phyloP scores from a whole-genome alignment of 805 yeast genomes.

The Nematodospora valgi region DNA sequence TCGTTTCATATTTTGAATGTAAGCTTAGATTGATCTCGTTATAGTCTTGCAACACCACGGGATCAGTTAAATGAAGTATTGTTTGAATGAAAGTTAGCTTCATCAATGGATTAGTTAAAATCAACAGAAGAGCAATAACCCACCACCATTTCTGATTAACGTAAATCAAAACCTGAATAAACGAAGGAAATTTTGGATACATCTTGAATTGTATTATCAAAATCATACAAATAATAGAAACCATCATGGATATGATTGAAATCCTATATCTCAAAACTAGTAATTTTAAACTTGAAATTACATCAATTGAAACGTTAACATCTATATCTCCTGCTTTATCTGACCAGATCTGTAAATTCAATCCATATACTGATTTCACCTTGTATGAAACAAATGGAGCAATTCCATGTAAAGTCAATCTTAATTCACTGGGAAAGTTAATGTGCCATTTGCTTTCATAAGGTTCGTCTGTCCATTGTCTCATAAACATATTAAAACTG shows the following conservation, averaged over 20 bases:
- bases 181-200: conserved; percentile 35
- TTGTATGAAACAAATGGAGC: conserved; percentile 67
- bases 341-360: conserved; percentile 49
- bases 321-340: conserved; percentile 31
- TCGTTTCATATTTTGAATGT: conserved; percentile 33
- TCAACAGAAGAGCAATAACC: conserved; percentile 19
- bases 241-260: conserved; percentile 66
- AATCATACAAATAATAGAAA: conserved; percentile 52
- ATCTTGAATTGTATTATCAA: conserved; percentile 52
- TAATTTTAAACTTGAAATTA: conserved; percentile 59
- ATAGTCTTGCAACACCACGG: conserved; percentile 47
- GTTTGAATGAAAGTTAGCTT: conserved; percentile 32
- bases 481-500: conserved; percentile 49
- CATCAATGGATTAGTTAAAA: conserved; percentile 37
- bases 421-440: conserved; percentile 25
- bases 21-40: conserved; percentile 40
- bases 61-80: conserved; percentile 47
- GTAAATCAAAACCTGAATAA: conserved; percentile 34
- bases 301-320: conserved; percentile 46
- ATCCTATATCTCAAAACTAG: conserved; percentile 76
- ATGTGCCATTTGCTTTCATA: conserved; percentile 80
- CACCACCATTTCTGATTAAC: conserved; percentile 18
- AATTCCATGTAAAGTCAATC: conserved; percentile 48
- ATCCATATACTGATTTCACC: conserved; percentile 21
- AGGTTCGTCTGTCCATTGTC: conserved; percentile 64